A percentile compares a stretch with the other conserved stretches of the same genome.
Evolutionary conservation across 805 yeast species (phyloP).

Genomic region (Kodamaea kaohsiungensis): DNA sequence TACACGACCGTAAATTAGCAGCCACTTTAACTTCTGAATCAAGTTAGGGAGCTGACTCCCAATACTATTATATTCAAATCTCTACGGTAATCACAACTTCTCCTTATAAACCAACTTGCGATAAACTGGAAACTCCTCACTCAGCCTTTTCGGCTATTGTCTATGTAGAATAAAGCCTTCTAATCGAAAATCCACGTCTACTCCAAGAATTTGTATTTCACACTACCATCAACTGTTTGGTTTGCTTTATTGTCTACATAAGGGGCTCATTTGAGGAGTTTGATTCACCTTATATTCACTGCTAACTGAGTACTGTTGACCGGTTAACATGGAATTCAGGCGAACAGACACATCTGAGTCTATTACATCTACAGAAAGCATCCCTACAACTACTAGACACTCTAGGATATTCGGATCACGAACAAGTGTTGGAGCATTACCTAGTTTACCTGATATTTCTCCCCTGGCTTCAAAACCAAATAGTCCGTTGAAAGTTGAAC

Average conservation of each 20-base stretch:
- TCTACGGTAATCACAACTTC: too few relatives aligned
- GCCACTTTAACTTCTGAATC: too few relatives aligned
- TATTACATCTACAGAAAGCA: slow-evolving; percentile 9
- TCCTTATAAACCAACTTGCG: too few relatives aligned
- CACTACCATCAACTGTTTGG: not conserved
- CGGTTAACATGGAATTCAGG: slow-evolving; percentile 6
- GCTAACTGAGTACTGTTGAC: not conserved
- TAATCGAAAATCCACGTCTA: not conserved
- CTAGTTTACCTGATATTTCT: slow-evolving; percentile 20
- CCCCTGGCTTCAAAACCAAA: not conserved
- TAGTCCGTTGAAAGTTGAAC: not conserved
- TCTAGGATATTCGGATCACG: slow-evolving; percentile 15
- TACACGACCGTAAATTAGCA: too few relatives aligned
- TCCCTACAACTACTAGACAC: slow-evolving; percentile 8
- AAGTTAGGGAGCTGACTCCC: too few relatives aligned
- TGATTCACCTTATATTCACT: not conserved
- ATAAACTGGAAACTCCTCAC: too few relatives aligned
- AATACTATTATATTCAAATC: too few relatives aligned
- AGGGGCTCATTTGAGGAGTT: not conserved
- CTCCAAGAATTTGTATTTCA: not conserved
- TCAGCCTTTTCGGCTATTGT: too few relatives aligned
- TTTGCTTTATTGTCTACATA: not conserved
- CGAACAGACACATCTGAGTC: slow-evolving; percentile 13
- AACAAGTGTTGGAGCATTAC: slow-evolving; percentile 21
- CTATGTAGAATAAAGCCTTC: too few relatives aligned